phyloP scores from a whole-genome alignment of 108 stramenopile species.

The Cyclotella baltica region DNA sequence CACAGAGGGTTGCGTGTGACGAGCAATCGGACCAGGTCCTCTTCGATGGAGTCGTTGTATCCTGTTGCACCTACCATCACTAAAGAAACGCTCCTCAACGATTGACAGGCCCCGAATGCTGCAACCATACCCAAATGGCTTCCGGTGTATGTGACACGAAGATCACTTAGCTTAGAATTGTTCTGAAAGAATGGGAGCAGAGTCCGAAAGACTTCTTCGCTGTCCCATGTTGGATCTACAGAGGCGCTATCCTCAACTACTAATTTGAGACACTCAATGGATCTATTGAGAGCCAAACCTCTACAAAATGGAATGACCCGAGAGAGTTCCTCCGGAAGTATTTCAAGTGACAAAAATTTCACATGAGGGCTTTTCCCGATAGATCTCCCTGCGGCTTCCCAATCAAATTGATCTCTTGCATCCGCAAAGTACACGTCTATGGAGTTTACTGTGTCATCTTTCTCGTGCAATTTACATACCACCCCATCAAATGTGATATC shows the following conservation, averaged over 20 bases:
- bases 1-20: neutral
- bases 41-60: too few relatives aligned
- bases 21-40: neutral
- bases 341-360: neutral
- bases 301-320: neutral
- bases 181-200: neutral
- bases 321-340: too few relatives aligned
- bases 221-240: neutral
- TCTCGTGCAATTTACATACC: too few relatives aligned
- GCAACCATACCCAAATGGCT: neutral
- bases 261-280: neutral
- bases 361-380: neutral
- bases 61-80: too few relatives aligned
- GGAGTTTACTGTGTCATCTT: too few relatives aligned
- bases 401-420: neutral
- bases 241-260: neutral
- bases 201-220: neutral
- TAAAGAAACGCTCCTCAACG: neutral
- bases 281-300: neutral
- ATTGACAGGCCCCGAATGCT: neutral
- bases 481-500: too few relatives aligned
- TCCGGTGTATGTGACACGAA: neutral
- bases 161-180: neutral
- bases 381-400: neutral
- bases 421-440: too few relatives aligned